Evolutionary conservation across 2,329 filamentous ascomycete species (phyloP).

Genomic region (Pseudovirgaria hyperparasitica): DNA sequence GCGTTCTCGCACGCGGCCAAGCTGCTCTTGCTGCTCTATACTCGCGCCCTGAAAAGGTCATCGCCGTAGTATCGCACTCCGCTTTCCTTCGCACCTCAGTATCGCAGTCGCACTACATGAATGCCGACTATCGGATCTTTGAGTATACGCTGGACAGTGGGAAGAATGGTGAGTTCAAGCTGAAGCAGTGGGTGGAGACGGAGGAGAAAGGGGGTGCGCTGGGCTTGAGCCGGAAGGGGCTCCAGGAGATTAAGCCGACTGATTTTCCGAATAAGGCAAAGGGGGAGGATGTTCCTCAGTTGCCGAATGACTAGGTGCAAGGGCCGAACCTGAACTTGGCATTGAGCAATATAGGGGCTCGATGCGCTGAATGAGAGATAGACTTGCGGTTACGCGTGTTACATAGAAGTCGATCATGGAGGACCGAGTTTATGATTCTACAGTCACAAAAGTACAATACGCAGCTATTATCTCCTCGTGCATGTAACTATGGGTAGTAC

Average conservation of each 20-base stretch:
- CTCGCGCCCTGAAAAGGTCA: conserved; percentile 43
- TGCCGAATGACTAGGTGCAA: no score
- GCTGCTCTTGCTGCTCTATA: conserved; percentile 38
- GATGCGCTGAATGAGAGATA: no score
- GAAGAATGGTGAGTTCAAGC: conserved; percentile 20
- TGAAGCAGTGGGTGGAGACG: conserved; percentile 38
- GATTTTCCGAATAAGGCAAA: conserved; percentile 12
- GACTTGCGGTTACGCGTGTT: no score
- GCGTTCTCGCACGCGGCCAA: conserved; percentile 44
- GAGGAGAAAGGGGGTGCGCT: conserved; percentile 35
- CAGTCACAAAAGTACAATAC: no score
- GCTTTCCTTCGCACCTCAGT: conserved; percentile 49
- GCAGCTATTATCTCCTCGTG: no score
- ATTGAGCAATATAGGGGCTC: no score
- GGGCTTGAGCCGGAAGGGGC: conserved; percentile 33
- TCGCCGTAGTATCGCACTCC: conserved; percentile 54
- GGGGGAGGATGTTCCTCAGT: no score
- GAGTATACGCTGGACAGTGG: conserved; percentile 39
- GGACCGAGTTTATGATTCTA: no score
- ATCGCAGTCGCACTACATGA: conserved; percentile 37
- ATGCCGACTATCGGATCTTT: conserved; percentile 54
- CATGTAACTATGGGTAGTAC: no score
- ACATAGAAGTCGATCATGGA: no score
- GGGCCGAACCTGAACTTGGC: no score
- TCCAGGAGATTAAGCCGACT: conserved; percentile 6